Percentiles rank a stretch among this genome's conserved stretches.
phyloP scores from a whole-genome alignment of 345 rosid species.

The Arabis hirsuta region DNA sequence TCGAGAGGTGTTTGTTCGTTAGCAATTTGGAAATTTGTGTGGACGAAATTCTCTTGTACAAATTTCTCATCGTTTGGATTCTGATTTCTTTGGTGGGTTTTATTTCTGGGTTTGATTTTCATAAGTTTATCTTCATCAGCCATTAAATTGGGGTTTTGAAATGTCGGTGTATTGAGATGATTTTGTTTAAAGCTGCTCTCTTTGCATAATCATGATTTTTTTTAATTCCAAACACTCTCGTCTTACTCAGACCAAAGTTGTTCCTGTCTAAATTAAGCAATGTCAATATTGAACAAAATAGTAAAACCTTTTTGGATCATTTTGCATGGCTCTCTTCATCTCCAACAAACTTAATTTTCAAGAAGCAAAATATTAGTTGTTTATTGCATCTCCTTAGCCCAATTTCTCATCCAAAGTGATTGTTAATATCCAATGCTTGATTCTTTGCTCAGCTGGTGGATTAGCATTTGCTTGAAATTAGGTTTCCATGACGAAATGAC shows the following conservation, averaged over 20 bases:
- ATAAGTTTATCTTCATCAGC: not conserved
- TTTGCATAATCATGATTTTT: conserved; percentile 25
- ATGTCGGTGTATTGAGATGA: conserved; percentile 7
- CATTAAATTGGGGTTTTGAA: not conserved
- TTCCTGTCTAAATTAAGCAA: not conserved
- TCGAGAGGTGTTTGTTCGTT: not conserved
- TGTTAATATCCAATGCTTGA: no score
- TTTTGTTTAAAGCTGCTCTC: conserved; percentile 3
- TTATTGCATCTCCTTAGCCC: not conserved
- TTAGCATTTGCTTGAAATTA: no score
- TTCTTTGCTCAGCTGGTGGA: no score
- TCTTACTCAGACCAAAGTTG: not conserved
- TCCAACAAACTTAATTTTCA: conserved; percentile 4
- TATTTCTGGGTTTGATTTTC: not conserved
- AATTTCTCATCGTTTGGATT: not conserved
- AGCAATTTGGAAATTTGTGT: not conserved
- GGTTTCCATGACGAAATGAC: no score
- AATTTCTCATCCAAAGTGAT: not conserved
- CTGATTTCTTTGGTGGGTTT: not conserved
- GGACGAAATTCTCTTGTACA: not conserved
- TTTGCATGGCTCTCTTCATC: conserved; percentile 8
- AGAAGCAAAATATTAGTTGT: not conserved
- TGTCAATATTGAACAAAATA: not conserved
- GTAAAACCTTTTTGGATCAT: not conserved
- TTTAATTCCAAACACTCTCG: not conserved